phyloP scores from a whole-genome alignment of 2,329 filamentous ascomycete species.

The Dothideomycetes sp. region DNA sequence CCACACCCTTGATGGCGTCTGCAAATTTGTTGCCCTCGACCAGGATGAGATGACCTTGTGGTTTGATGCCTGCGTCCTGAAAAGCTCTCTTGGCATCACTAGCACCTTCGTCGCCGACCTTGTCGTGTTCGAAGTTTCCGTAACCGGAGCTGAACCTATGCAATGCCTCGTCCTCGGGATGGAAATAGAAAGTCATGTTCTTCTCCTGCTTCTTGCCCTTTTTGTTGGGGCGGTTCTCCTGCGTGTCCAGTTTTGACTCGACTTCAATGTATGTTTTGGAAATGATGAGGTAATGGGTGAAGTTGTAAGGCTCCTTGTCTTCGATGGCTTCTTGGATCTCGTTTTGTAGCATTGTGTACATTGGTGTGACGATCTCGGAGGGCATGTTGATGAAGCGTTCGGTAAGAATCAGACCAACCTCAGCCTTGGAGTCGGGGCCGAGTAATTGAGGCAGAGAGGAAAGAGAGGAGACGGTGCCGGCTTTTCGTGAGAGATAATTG shows the following conservation, averaged over 20 bases:
- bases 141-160: constrained; percentile 63
- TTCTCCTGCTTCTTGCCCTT: constrained; percentile 47
- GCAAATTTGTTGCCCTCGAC: constrained; percentile 73
- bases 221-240: constrained; percentile 53
- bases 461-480: constrained; percentile 46
- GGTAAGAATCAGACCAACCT: constrained; percentile 78
- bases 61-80: constrained; percentile 81
- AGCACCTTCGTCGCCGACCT: constrained; percentile 64
- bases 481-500: constrained; percentile 56
- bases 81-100: constrained; percentile 92
- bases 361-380: constrained; percentile 80
- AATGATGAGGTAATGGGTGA: constrained; percentile 84
- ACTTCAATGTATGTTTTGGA: constrained; percentile 92
- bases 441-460: constrained; percentile 35
- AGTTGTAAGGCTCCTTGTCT: constrained; percentile 85
- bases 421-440: constrained; percentile 28
- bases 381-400: constrained; percentile 96
- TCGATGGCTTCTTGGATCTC: constrained; percentile 83
- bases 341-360: constrained; percentile 90
- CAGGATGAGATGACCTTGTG: constrained; percentile 75
- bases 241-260: constrained; percentile 65
- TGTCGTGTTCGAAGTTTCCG: constrained; percentile 68
- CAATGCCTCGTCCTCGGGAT: constrained; percentile 87
- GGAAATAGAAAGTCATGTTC: constrained; percentile 73
- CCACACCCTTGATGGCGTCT: constrained; percentile 64